Evolutionary conservation across 306 rosid genomes (phyloP).

Genomic region (Sindora glabra): DNA sequence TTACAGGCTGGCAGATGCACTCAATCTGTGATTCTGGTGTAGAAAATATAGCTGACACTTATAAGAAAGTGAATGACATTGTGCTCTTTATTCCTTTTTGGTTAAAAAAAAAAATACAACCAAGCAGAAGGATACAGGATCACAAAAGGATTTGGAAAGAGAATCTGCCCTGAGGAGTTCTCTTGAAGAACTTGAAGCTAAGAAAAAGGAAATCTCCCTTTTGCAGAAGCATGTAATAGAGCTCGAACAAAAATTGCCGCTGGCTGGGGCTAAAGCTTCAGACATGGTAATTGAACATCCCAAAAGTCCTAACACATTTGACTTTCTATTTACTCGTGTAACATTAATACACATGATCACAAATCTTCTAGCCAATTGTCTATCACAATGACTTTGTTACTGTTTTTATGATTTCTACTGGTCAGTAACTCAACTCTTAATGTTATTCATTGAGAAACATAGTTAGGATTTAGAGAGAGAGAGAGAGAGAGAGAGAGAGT

Average conservation of each 20-base stretch:
- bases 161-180: slow-evolving; percentile 56
- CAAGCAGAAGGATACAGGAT: slow-evolving; percentile 55
- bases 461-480: too few relatives aligned
- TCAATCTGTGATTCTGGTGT: too few relatives aligned
- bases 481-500: too few relatives aligned
- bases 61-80: background rate
- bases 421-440: too few relatives aligned
- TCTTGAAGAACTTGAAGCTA: slow-evolving; percentile 60
- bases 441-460: too few relatives aligned
- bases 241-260: slow-evolving; percentile 63
- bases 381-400: too few relatives aligned
- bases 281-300: slow-evolving; percentile 45
- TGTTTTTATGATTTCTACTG: too few relatives aligned
- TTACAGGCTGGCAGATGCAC: too few relatives aligned
- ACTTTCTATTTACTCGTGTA: too few relatives aligned
- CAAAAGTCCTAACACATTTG: background rate
- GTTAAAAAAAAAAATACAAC: background rate
- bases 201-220: slow-evolving; percentile 47
- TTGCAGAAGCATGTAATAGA: slow-evolving; percentile 61
- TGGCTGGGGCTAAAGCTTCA: slow-evolving; percentile 30
- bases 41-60: background rate
- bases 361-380: too few relatives aligned
- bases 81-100: slow-evolving; percentile 10
- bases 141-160: slow-evolving; percentile 45
- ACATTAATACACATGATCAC: too few relatives aligned